phyloP scores from a whole-genome alignment of 1,284 basidiomycete species.

The Rhodotorula mucilaginosa region DNA sequence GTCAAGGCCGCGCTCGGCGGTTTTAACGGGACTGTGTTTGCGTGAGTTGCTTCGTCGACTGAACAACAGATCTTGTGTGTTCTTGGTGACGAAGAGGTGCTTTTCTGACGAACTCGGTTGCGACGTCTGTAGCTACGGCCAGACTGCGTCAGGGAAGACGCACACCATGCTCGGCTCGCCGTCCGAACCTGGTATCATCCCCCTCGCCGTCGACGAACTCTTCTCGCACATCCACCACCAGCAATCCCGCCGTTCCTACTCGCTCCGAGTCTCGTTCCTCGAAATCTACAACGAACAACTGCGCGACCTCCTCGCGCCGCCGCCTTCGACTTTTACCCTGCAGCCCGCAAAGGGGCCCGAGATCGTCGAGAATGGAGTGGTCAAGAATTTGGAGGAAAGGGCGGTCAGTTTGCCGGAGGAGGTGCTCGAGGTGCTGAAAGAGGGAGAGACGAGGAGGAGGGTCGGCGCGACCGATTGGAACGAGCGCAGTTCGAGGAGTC shows the following conservation, averaged over 20 bases:
- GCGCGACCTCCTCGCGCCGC: conserved; percentile 52
- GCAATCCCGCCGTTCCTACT: conserved; percentile 49
- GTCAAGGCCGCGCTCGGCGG: conserved; percentile 57
- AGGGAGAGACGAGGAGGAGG: conserved; percentile 55
- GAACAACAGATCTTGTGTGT: too few relatives aligned
- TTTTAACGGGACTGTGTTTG: conserved; percentile 58
- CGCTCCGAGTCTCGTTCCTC: conserved; percentile 59
- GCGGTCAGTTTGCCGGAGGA: conserved; percentile 55
- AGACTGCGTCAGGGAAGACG: conserved; percentile 55
- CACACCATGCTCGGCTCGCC: conserved; percentile 54
- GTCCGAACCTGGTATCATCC: conserved; percentile 57
- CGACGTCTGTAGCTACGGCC: conserved; percentile 46
- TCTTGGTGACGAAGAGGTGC: too few relatives aligned
- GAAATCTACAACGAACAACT: conserved; percentile 62
- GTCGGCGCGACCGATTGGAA: conserved; percentile 61
- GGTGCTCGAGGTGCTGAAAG: conserved; percentile 53
- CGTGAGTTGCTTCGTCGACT: conserved; percentile 20
- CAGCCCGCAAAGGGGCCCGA: conserved; percentile 40
- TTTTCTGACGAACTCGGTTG: background rate
- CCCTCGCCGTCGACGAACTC: conserved; percentile 57
- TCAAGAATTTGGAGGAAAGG: conserved; percentile 53
- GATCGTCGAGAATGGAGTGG: conserved; percentile 40
- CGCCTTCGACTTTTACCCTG: conserved; percentile 12
- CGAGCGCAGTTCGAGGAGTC: conserved; percentile 55
- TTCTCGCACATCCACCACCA: conserved; percentile 54